phyloP scores from a whole-genome alignment of 768 basidiomycete genomes.

The Mycena filopes region DNA sequence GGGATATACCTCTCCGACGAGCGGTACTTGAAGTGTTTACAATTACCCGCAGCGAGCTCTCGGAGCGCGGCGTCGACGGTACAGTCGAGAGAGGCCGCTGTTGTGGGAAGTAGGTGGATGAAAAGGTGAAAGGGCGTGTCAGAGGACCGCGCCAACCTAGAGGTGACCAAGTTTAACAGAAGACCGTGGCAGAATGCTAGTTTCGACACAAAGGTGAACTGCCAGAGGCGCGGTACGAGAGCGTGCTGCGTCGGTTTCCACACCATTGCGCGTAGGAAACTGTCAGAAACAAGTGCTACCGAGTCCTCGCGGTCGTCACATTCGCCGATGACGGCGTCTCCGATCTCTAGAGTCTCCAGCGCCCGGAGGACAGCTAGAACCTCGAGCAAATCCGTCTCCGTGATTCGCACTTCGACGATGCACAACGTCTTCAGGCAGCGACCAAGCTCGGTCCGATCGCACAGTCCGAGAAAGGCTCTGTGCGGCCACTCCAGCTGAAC shows the following conservation, averaged over 20 bases:
- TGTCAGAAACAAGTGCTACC: constrained; percentile 3
- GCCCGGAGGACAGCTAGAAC: not conserved
- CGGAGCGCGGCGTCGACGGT: not conserved
- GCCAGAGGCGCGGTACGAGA: not conserved
- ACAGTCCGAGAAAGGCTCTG: not conserved
- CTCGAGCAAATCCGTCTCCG: not conserved
- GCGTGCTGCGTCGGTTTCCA: not conserved
- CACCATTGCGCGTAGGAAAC: constrained; percentile 7
- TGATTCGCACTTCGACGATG: constrained; percentile 1
- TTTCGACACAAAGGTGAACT: not conserved
- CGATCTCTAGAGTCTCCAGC: constrained; percentile 2
- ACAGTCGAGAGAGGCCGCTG: not conserved
- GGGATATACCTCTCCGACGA: no score
- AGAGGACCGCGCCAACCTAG: not conserved
- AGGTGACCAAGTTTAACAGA: not conserved
- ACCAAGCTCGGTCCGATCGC: not conserved
- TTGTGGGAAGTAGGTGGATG: constrained; percentile 2
- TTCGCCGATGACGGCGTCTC: not conserved
- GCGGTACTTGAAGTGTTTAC: constrained; percentile 2
- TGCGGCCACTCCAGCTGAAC: constrained; percentile 7
- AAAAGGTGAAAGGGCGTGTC: not conserved
- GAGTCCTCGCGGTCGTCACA: not conserved
- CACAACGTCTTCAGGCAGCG: not conserved
- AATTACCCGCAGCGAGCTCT: not conserved
- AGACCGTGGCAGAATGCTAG: not conserved